Evolutionary conservation across 2,329 filamentous ascomycete genomes (phyloP).

Genomic region (Pseudopithomyces chartarum): DNA sequence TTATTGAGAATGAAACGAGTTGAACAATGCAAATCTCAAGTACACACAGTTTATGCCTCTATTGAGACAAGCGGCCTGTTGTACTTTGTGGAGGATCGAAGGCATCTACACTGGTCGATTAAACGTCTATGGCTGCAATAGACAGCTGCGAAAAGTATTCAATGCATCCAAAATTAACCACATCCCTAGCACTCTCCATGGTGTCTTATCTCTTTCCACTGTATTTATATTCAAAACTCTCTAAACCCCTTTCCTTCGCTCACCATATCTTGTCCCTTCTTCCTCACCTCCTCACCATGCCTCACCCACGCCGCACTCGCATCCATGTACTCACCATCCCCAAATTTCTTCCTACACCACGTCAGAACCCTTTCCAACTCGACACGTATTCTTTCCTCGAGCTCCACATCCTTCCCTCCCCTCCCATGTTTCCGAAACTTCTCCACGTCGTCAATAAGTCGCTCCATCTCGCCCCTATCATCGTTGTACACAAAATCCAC

Average conservation of each 20-base stretch:
- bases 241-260: constrained; percentile 52
- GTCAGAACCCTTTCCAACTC: constrained; percentile 51
- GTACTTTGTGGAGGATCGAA: too few species aligned
- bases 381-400: constrained; percentile 39
- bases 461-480: constrained; percentile 20
- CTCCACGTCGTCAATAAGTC: constrained; percentile 47
- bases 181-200: too few species aligned
- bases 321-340: constrained; percentile 48
- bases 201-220: too few species aligned
- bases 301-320: constrained; percentile 51
- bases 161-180: too few species aligned
- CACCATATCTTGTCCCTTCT: constrained; percentile 51
- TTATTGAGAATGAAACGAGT: not conserved
- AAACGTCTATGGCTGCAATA: too few species aligned
- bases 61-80: too few species aligned
- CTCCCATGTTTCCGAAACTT: constrained; percentile 37
- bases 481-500: constrained; percentile 27
- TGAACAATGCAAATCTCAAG: not conserved
- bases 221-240: constrained; percentile 46
- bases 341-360: constrained; percentile 54
- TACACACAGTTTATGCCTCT: too few species aligned
- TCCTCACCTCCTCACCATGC: constrained; percentile 46
- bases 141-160: too few species aligned
- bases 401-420: constrained; percentile 24
- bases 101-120: too few species aligned